phyloP scores from a whole-genome alignment of 2,329 filamentous ascomycete genomes.

The Dactylellina drechsleri region DNA sequence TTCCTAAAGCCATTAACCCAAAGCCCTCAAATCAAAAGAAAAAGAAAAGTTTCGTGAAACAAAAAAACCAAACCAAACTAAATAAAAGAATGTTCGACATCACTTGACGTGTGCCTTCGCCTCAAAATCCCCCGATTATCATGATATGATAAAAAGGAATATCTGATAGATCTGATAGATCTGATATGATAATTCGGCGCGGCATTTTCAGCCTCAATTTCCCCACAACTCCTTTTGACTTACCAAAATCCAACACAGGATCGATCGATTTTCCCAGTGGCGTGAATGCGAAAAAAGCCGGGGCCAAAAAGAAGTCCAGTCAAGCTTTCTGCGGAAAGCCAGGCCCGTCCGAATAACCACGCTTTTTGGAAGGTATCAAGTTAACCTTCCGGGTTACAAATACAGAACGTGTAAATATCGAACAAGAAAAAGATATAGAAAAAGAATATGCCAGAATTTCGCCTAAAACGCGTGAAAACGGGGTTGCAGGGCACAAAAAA shows the following conservation, averaged over 20 bases:
- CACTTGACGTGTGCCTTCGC: background rate
- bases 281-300: no score
- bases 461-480: conserved; percentile 25
- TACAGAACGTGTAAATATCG: conserved; percentile 12
- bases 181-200: conserved; percentile 51
- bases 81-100: conserved; percentile 17
- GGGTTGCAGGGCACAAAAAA: conserved; percentile 36
- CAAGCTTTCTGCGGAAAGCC: conserved; percentile 47
- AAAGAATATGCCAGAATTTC: conserved; percentile 28
- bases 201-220: conserved; percentile 43
- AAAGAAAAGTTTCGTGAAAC: background rate
- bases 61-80: background rate
- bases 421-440: conserved; percentile 26
- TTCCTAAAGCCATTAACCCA: no score
- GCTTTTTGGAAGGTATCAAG: conserved; percentile 44
- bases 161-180: conserved; percentile 55
- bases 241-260: conserved; percentile 50
- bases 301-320: conserved; percentile 9
- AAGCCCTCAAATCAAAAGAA: background rate
- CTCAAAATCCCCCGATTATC: conserved; percentile 28
- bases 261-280: no score
- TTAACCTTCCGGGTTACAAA: conserved; percentile 25
- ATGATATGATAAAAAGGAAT: conserved; percentile 25
- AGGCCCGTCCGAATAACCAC: conserved; percentile 14
- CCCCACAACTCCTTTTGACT: conserved; percentile 50